A percentile compares a stretch with the other conserved stretches of the same genome.
Conservation (phyloP, 2,329 filamentous ascomycete genomes). For the Blastomyces silverae region DNA sequence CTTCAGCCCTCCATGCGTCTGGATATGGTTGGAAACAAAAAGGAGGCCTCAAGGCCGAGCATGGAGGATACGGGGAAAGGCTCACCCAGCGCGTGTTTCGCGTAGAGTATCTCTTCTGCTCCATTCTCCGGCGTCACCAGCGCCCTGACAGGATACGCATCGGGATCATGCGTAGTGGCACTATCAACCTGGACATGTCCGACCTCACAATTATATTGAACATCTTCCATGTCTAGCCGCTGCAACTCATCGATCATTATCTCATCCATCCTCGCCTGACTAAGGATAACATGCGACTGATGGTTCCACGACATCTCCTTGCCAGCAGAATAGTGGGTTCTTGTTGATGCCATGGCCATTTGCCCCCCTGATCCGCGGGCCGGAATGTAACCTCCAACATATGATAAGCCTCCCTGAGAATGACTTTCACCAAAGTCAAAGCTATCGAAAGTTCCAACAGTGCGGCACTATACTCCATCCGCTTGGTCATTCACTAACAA, state of each 20-base stretch:
- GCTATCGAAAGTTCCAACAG: no score
- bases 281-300: slow-evolving; percentile 53
- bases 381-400: no score
- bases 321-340: no score
- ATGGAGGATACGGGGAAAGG: not conserved
- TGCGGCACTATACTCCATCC: no score
- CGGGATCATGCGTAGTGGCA: slow-evolving; percentile 30
- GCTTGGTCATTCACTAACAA: slow-evolving; percentile 51
- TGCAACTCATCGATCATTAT: slow-evolving; percentile 50
- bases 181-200: slow-evolving; percentile 47
- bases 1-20: not conserved
- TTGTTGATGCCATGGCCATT: no score
- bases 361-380: no score
- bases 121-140: slow-evolving; percentile 39
- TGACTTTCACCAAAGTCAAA: no score
- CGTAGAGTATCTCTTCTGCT: slow-evolving; percentile 36
- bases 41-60: not conserved
- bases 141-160: slow-evolving; percentile 43
- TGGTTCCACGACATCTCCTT: slow-evolving; percentile 48
- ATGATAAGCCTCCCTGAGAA: no score
- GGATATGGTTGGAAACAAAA: not conserved
- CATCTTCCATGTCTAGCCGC: slow-evolving; percentile 37
- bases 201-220: slow-evolving; percentile 53
- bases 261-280: slow-evolving; percentile 51
- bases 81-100: slow-evolving; percentile 49